phyloP scores from a whole-genome alignment of 495 filamentous ascomycete genomes.

The Venustampulla echinocandica region DNA sequence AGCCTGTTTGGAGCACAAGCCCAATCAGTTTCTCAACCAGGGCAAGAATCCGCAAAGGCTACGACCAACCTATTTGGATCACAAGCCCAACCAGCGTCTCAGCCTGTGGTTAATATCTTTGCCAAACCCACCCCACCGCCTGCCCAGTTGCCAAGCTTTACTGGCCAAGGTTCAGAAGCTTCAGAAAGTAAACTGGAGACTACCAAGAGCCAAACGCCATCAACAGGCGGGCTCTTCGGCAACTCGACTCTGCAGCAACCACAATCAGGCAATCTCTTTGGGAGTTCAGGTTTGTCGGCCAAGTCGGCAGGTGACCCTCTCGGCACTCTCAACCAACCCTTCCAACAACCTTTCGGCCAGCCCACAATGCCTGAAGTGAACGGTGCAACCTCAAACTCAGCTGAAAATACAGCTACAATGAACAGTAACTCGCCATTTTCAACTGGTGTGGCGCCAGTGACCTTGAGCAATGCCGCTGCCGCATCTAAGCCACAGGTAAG shows the following conservation, averaged over 20 bases:
- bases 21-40: too few species aligned
- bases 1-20: constrained; percentile 1
- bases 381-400: too few species aligned
- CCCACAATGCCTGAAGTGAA: neutral
- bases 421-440: too few species aligned
- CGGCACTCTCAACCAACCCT: neutral
- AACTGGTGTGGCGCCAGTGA: too few species aligned
- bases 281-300: neutral
- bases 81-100: constrained; percentile 5
- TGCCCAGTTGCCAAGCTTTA: neutral
- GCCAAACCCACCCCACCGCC: neutral
- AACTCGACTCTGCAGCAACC: neutral
- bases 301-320: neutral
- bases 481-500: too few species aligned
- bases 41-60: too few species aligned
- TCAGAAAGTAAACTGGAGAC: neutral
- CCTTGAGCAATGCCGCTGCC: too few species aligned
- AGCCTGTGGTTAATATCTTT: constrained; percentile 9
- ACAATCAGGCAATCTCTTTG: neutral
- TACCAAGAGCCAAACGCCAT: neutral
- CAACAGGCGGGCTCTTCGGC: constrained; percentile 4
- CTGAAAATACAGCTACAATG: too few species aligned
- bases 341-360: neutral
- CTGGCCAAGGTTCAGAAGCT: neutral
- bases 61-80: constrained; percentile 11